A percentile compares a stretch with the other conserved stretches of the same genome.
Evolutionary conservation across 495 filamentous ascomycete genomes (phyloP).

Genomic region (Mytilinidion resinicola): DNA sequence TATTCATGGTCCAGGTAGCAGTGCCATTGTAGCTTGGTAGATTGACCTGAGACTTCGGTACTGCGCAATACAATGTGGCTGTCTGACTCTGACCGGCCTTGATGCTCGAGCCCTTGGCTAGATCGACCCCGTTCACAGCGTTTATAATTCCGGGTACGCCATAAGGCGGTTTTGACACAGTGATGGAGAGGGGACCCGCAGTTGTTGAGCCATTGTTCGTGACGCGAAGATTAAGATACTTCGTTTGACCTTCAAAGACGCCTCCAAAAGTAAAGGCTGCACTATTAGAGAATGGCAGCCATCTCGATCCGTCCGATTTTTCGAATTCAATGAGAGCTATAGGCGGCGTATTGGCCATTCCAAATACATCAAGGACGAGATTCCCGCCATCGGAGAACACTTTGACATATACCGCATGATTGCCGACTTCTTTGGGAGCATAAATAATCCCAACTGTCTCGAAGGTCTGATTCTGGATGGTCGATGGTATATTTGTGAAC

Average conservation of each 20-base stretch:
- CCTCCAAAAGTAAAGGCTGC: conserved; percentile 42
- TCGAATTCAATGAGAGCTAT: conserved; percentile 44
- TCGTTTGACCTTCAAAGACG: conserved; percentile 38
- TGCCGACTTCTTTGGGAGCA: conserved; percentile 36
- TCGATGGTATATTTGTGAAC: conserved; percentile 37
- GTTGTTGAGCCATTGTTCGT: conserved; percentile 39
- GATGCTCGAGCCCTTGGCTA: conserved; percentile 46
- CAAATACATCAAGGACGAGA: conserved; percentile 38
- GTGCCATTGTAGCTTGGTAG: conserved; percentile 36
- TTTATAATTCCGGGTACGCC: conserved; percentile 37
- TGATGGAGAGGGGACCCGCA: conserved; percentile 39
- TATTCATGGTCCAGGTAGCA: conserved; percentile 43
- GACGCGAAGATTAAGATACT: conserved; percentile 38
- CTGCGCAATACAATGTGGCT: conserved; percentile 42
- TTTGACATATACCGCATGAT: conserved; percentile 39
- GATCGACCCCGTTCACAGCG: conserved; percentile 41
- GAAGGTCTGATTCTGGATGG: conserved; percentile 30
- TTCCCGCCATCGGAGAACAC: conserved; percentile 41
- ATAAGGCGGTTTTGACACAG: conserved; percentile 46
- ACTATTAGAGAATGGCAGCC: conserved; percentile 38
- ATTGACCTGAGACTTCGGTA: conserved; percentile 44
- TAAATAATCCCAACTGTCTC: conserved; percentile 39
- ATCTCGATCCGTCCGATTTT: conserved; percentile 40
- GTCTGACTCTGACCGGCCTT: conserved; percentile 37
- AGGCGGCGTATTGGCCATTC: conserved; percentile 37